Conservation (phyloP, 169 alveolate genomes). For the Toxoplasma gondii region DNA sequence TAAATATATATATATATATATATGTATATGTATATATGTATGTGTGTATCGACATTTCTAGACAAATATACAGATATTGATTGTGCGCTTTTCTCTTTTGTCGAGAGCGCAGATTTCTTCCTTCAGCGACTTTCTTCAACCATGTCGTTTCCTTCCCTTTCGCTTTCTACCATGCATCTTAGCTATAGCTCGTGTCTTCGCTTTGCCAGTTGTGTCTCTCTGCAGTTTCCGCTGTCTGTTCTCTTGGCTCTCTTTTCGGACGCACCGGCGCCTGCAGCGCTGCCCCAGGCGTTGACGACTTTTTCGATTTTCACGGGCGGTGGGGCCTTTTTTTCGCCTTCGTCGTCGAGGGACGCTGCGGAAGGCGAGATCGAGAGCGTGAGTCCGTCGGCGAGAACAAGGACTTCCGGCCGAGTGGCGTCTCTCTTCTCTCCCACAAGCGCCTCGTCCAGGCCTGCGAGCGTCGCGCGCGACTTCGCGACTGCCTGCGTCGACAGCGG, state of each 20-base stretch:
- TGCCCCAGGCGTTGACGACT: conserved; percentile 42
- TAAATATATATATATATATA: not conserved
- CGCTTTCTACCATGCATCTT: no score
- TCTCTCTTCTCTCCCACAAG: not conserved
- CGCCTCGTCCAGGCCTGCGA: conserved; percentile 1
- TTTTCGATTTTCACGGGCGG: conserved; percentile 6
- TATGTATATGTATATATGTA: no score
- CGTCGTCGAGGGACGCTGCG: not conserved
- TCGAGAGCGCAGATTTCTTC: no score
- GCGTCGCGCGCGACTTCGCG: conserved; percentile 2
- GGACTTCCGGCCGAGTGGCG: not conserved
- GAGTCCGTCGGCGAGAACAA: conserved; percentile 6
- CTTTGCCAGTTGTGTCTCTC: not conserved
- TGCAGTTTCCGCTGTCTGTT: not conserved
- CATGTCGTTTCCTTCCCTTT: no score
- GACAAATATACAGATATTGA: no score
- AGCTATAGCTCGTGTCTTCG: no score
- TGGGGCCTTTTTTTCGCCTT: not conserved
- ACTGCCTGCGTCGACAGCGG: not conserved
- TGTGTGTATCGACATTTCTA: no score
- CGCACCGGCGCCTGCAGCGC: conserved; percentile 62
- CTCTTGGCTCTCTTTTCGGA: not conserved
- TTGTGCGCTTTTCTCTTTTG: no score
- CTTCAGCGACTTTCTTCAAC: no score
- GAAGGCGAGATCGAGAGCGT: not conserved